A percentile compares a stretch with the other conserved stretches of the same genome.
Conservation (phyloP, 176 grass and related monocot genomes). For the Eleusine coracana region DNA sequence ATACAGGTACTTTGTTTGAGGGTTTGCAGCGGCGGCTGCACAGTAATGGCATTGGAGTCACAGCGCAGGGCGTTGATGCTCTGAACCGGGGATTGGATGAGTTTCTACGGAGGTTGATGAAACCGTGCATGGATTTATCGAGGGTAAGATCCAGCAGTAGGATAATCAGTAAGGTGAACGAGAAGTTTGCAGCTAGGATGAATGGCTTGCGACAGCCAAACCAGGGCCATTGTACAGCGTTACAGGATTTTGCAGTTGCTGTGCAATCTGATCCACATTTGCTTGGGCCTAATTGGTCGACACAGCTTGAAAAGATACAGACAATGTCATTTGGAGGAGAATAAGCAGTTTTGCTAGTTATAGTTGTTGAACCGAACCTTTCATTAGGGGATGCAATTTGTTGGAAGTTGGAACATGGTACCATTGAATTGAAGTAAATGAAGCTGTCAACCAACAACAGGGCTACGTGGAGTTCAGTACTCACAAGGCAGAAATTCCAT, state of each 20-base stretch:
- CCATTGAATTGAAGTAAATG: conserved; percentile 33
- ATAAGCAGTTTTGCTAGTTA: not conserved
- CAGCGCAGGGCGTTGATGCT: conserved; percentile 43
- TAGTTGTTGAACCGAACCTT: conserved; percentile 6
- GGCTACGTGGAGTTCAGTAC: not conserved
- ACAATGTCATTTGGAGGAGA: conserved; percentile 35
- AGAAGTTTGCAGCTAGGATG: conserved; percentile 35
- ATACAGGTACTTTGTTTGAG: conserved; percentile 45
- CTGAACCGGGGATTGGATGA: conserved; percentile 71
- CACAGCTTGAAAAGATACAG: conserved; percentile 62
- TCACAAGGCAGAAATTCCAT: conserved; percentile 8
- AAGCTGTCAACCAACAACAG: not conserved
- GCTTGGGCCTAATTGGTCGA: conserved; percentile 63
- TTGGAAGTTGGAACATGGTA: conserved; percentile 18
- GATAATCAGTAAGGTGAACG: conserved; percentile 33
- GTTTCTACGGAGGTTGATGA: conserved; percentile 71
- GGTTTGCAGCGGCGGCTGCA: conserved; percentile 49
- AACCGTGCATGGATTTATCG: conserved; percentile 60
- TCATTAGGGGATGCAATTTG: not conserved
- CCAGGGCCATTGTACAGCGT: conserved; percentile 33
- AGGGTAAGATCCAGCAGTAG: conserved; percentile 46
- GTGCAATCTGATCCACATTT: conserved; percentile 58
- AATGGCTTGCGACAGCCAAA: conserved; percentile 25
- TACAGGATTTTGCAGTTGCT: conserved; percentile 61
- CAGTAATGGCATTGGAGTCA: conserved; percentile 47